A percentile compares a stretch with the other conserved stretches of the same genome.
phyloP scores from a whole-genome alignment of 2,329 filamentous ascomycete species.

The Alternaria atra region DNA sequence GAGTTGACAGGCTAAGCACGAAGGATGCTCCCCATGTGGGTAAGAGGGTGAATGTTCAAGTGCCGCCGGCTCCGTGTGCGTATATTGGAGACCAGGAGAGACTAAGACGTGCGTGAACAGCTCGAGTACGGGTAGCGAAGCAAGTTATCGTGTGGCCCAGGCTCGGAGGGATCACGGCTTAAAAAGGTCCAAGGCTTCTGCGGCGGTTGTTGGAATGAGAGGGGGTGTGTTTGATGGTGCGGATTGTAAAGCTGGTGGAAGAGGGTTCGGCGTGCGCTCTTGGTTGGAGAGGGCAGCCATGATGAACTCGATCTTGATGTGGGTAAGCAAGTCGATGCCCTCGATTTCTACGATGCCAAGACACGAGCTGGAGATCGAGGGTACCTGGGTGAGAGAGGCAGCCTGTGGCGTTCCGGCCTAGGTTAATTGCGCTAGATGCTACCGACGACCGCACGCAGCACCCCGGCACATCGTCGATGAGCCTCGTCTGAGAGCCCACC shows the following conservation, averaged over 20 bases:
- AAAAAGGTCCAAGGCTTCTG: neutral
- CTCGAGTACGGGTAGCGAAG: neutral
- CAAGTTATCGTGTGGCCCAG: neutral
- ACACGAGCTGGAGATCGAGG: slow-evolving; percentile 23
- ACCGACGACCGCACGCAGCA: neutral
- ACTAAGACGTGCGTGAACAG: neutral
- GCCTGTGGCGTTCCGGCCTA: slow-evolving; percentile 15
- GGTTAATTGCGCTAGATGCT: slow-evolving; percentile 9
- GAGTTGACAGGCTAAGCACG: slow-evolving; percentile 17
- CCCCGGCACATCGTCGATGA: slow-evolving; percentile 27
- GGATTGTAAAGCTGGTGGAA: neutral
- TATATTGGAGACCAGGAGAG: neutral
- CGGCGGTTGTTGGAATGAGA: neutral
- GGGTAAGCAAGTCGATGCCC: slow-evolving; percentile 20
- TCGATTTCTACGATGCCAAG: slow-evolving; percentile 31
- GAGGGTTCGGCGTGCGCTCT: neutral
- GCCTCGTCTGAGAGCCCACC: slow-evolving; percentile 13
- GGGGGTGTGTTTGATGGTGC: neutral
- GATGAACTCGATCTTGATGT: slow-evolving; percentile 22
- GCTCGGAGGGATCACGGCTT: neutral
- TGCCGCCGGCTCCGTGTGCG: neutral
- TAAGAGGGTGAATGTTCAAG: slow-evolving; percentile 4
- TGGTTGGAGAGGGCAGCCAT: slow-evolving; percentile 19
- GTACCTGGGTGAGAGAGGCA: slow-evolving; percentile 8
- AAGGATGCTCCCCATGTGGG: slow-evolving; percentile 28